phyloP scores from a whole-genome alignment of 257 asterid species.

The Paulownia fortunei region DNA sequence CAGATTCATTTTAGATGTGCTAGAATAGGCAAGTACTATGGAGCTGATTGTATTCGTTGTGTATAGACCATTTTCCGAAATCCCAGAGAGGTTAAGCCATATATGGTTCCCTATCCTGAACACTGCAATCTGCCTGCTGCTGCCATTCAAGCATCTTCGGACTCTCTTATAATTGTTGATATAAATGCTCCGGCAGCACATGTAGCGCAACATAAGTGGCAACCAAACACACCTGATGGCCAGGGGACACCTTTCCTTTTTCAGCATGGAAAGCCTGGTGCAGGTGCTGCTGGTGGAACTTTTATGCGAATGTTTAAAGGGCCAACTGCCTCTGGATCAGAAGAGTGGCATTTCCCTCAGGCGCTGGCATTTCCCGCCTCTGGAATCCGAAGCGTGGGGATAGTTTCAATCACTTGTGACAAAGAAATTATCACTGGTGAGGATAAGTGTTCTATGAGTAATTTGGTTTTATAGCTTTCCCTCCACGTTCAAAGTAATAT shows the following conservation, averaged over 20 bases:
- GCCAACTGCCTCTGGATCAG: slow-evolving; percentile 67
- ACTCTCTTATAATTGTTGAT: slow-evolving; percentile 84
- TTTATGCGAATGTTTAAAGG: slow-evolving; percentile 97
- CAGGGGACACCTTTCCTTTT: slow-evolving; percentile 98
- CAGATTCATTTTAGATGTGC: slow-evolving; percentile 25
- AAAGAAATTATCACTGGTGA: slow-evolving; percentile 92
- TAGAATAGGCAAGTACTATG: slow-evolving; percentile 15
- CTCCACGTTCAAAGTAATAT: slow-evolving; percentile 3
- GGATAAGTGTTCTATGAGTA: slow-evolving; percentile 26
- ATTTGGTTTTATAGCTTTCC: slow-evolving; percentile 3
- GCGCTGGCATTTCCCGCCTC: slow-evolving; percentile 81
- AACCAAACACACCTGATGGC: slow-evolving; percentile 99
- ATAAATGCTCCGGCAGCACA: slow-evolving; percentile 88
- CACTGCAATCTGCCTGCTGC: slow-evolving; percentile 99
- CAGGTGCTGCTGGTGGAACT: slow-evolving; percentile 78
- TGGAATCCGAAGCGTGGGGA: slow-evolving; percentile 77
- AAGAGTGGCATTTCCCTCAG: slow-evolving; percentile 90
- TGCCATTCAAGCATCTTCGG: slow-evolving; percentile 88
- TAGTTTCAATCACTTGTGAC: slow-evolving; percentile 83
- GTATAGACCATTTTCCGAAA: slow-evolving; percentile 95
- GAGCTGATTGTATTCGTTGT: slow-evolving; percentile 34
- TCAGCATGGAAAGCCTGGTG: slow-evolving; percentile 83
- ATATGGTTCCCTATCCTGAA: slow-evolving; percentile 81
- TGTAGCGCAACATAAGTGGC: slow-evolving; percentile 97
- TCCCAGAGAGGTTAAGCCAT: slow-evolving; percentile 82